These are phyloP conservation scores for Tuber indicum DNA, from an alignment of 495 filamentous ascomycete species.

Conservation along the genomic window DNA sequence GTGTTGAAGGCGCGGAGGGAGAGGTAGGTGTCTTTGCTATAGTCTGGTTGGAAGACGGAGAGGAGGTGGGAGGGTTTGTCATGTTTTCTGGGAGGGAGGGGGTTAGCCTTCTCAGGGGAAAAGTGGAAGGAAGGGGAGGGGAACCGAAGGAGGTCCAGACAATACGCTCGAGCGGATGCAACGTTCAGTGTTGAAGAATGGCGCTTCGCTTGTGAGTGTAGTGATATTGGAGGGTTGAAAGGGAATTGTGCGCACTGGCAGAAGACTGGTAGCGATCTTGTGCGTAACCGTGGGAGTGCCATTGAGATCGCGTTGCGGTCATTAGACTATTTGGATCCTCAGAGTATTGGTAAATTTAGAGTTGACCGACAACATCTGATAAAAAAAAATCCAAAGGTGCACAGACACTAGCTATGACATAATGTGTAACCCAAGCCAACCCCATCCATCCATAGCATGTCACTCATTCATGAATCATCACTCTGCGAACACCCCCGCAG, in stretches of 20 bases:
- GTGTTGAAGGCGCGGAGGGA: conserved; percentile 89
- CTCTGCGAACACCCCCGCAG: not conserved
- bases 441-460: not conserved
- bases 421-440: not conserved
- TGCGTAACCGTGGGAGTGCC: not conserved
- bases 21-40: conserved; percentile 71
- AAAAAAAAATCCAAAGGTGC: not conserved
- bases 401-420: not conserved
- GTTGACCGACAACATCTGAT: not conserved
- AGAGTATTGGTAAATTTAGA: not conserved
- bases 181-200: conserved; percentile 11
- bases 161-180: conserved; percentile 52
- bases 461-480: not conserved
- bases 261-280: not conserved
- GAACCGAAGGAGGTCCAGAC: conserved; percentile 54
- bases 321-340: not conserved
- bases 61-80: conserved; percentile 85
- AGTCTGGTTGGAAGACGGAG: conserved; percentile 68
- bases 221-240: not conserved
- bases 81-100: conserved; percentile 53
- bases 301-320: not conserved
- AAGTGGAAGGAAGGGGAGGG: conserved; percentile 7
- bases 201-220: not conserved
- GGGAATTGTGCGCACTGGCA: not conserved
- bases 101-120: not conserved